Evolutionary conservation across 169 alveolate genomes (phyloP).

Genomic region (Plasmodium blacklocki): DNA sequence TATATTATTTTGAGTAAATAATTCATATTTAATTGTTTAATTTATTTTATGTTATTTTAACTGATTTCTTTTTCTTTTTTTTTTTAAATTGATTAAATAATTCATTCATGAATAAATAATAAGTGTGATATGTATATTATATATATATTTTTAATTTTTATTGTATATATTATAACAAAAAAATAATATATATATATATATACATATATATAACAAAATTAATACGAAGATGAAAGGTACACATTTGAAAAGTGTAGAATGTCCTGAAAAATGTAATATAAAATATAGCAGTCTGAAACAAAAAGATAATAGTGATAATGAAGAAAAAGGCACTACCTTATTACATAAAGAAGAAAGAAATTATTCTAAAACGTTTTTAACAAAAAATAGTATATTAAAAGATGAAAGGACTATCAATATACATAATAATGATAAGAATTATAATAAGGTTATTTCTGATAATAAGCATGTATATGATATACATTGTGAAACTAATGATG

Average conservation of each 20-base stretch:
- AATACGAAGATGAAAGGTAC: not conserved
- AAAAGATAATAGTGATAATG: constrained; percentile 5
- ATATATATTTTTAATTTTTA: too few species aligned
- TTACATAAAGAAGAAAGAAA: constrained; percentile 17
- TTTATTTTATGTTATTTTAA: too few species aligned
- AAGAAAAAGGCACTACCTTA: constrained; percentile 1
- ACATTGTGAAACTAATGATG: too few species aligned
- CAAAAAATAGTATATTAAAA: not conserved
- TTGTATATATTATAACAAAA: too few species aligned
- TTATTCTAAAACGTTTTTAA: not conserved
- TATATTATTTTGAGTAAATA: too few species aligned
- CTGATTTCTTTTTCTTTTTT: too few species aligned
- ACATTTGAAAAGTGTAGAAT: not conserved
- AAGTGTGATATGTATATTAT: too few species aligned
- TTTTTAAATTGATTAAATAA: too few species aligned
- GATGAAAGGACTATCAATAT: not conserved
- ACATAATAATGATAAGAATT: not conserved
- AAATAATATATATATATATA: not conserved
- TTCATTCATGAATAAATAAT: too few species aligned
- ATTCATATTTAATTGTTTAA: too few species aligned
- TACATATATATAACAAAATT: constrained; percentile 6
- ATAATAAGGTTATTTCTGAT: not conserved
- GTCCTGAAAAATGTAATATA: not conserved
- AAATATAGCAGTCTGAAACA: not conserved
- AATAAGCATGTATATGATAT: not conserved